Conservation (phyloP, 805 yeast genomes). For the Maudiozyma serrabonitensis region DNA sequence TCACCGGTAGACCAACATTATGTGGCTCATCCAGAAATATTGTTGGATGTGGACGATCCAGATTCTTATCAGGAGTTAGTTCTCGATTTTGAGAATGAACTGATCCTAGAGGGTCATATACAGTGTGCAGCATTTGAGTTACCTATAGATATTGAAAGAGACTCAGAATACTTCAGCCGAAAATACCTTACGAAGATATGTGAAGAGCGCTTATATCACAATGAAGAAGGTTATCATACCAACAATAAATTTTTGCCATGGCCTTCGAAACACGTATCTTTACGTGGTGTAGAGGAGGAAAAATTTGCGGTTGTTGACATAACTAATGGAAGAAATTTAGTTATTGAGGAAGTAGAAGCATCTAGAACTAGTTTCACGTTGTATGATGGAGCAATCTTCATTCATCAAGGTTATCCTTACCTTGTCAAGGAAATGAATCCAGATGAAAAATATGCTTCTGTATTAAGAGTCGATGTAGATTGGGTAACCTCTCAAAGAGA, state of each 20-base stretch:
- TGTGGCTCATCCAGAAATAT: slow-evolving; percentile 40
- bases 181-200: slow-evolving; percentile 29
- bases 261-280: slow-evolving; percentile 68
- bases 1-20: slow-evolving; percentile 83
- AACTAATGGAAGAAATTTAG: slow-evolving; percentile 63
- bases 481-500: slow-evolving; percentile 92
- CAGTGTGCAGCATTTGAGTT: slow-evolving; percentile 92
- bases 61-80: slow-evolving; percentile 51
- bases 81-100: slow-evolving; percentile 48
- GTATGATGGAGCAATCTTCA: slow-evolving; percentile 85
- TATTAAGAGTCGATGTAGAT: slow-evolving; percentile 81
- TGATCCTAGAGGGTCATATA: slow-evolving; percentile 70
- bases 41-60: slow-evolving; percentile 33
- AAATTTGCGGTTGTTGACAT: slow-evolving; percentile 83
- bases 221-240: slow-evolving; percentile 43
- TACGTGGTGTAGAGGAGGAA: slow-evolving; percentile 77
- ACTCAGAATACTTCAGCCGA: slow-evolving; percentile 43
- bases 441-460: slow-evolving; percentile 73
- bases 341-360: slow-evolving; percentile 84
- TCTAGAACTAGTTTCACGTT: slow-evolving; percentile 82
- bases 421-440: slow-evolving; percentile 75
- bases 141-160: slow-evolving; percentile 50
- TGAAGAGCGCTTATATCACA: slow-evolving; percentile 32
- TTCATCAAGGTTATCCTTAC: slow-evolving; percentile 90
- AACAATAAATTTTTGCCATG: slow-evolving; percentile 59